phyloP scores from a whole-genome alignment of 2,329 filamentous ascomycete species.

The Alternaria solani region DNA sequence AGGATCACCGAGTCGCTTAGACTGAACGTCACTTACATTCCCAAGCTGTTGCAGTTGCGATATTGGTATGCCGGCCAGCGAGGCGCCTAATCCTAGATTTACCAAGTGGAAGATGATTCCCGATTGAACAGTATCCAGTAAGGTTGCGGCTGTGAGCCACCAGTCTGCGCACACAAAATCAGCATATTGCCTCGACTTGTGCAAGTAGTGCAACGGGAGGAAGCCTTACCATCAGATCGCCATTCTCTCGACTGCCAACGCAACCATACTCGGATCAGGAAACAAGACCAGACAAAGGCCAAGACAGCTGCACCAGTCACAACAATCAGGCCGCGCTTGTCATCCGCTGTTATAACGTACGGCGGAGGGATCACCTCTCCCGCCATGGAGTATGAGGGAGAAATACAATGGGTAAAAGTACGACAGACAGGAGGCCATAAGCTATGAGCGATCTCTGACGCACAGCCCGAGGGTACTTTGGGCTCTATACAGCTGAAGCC shows the following conservation, averaged over 20 bases:
- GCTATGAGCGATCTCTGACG: background rate
- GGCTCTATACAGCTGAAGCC: conserved; percentile 3
- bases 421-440: conserved; percentile 4
- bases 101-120: conserved; percentile 37
- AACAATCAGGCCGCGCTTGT: conserved; percentile 47
- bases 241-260: conserved; percentile 39
- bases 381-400: conserved; percentile 26
- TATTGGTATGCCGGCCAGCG: conserved; percentile 22
- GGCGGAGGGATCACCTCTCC: conserved; percentile 35
- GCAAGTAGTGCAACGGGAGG: conserved; percentile 21
- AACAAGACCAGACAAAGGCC: conserved; percentile 42
- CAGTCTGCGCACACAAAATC: conserved; percentile 14
- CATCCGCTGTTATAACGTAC: conserved; percentile 39
- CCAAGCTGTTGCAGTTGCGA: conserved; percentile 31
- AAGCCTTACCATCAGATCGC: conserved; percentile 42
- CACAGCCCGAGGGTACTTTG: background rate
- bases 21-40: conserved; percentile 29
- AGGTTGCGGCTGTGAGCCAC: conserved; percentile 22
- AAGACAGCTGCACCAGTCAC: conserved; percentile 38
- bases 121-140: conserved; percentile 39
- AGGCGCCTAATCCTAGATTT: conserved; percentile 35
- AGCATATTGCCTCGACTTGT: conserved; percentile 23
- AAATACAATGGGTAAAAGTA: conserved; percentile 7
- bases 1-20: background rate
- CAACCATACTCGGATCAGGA: conserved; percentile 42